Conservation (phyloP, 2,329 filamentous ascomycete genomes). For the Paecilomyces dactylethromorphus region DNA sequence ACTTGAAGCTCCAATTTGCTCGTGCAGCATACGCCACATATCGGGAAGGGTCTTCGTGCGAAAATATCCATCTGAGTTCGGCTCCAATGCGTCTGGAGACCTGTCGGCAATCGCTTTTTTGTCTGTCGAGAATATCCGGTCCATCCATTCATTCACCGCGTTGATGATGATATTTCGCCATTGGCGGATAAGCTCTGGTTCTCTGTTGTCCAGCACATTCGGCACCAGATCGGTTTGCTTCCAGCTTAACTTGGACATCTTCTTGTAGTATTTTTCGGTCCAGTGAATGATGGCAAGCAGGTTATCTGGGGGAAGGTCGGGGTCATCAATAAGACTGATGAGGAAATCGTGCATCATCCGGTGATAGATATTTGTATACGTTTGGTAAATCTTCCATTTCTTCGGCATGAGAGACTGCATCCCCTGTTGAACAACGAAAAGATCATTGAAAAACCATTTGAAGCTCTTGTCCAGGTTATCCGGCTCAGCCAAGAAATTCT, state of each 20-base stretch:
- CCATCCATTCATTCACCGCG: slow-evolving; percentile 96
- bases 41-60: slow-evolving; percentile 87
- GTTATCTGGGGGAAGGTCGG: slow-evolving; percentile 75
- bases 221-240: slow-evolving; percentile 68
- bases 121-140: slow-evolving; percentile 80
- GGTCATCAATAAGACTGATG: slow-evolving; percentile 72
- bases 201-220: slow-evolving; percentile 84
- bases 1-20: slow-evolving; percentile 80
- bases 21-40: slow-evolving; percentile 94
- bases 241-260: slow-evolving; percentile 87
- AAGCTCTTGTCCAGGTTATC: slow-evolving; percentile 77
- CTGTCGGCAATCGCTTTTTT: slow-evolving; percentile 73
- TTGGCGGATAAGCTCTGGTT: slow-evolving; percentile 82
- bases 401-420: slow-evolving; percentile 89
- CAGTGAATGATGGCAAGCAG: slow-evolving; percentile 90
- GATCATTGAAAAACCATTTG: slow-evolving; percentile 96
- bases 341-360: slow-evolving; percentile 93
- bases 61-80: slow-evolving; percentile 83
- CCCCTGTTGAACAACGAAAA: slow-evolving; percentile 88
- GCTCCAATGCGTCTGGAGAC: slow-evolving; percentile 72
- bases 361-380: slow-evolving; percentile 88
- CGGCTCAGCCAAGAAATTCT: slow-evolving; percentile 77
- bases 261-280: slow-evolving; percentile 91
- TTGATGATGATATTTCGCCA: slow-evolving; percentile 94
- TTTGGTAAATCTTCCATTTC: slow-evolving; percentile 92